Conservation (phyloP, 768 basidiomycete species). For the Tylopilus sp. region DNA sequence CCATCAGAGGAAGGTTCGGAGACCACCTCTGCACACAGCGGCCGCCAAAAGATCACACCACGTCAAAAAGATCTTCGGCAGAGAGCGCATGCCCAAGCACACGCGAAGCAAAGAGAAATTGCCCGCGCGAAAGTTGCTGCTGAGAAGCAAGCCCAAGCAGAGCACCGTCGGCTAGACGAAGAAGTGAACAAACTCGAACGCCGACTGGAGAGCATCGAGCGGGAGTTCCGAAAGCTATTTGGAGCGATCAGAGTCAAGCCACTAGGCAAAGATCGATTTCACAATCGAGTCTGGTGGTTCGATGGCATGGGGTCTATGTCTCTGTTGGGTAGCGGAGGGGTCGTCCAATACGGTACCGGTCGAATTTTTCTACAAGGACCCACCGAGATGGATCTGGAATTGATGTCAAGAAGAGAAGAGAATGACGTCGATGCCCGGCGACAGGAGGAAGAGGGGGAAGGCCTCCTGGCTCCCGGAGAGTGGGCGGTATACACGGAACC, state of each 20-base stretch:
- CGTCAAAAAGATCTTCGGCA: conserved; percentile 52
- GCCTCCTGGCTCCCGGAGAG: conserved; percentile 67
- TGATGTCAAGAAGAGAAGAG: conserved; percentile 58
- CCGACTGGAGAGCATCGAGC: conserved; percentile 81
- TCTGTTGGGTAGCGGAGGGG: conserved; percentile 73
- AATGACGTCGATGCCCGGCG: conserved; percentile 54
- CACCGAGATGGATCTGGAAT: conserved; percentile 72
- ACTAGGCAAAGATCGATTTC: conserved; percentile 88
- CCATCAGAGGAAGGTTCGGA: conserved; percentile 62
- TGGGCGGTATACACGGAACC: conserved; percentile 90
- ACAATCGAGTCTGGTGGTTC: conserved; percentile 98
- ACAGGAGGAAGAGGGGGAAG: conserved; percentile 78
- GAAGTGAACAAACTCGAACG: conserved; percentile 82
- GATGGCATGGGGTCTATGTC: conserved; percentile 90
- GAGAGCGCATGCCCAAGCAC: conserved; percentile 51
- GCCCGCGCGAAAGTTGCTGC: conserved; percentile 76
- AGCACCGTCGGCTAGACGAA: conserved; percentile 81
- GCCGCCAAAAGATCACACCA: conserved; percentile 41
- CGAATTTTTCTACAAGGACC: conserved; percentile 92
- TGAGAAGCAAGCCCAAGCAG: conserved; percentile 76
- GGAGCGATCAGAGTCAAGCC: conserved; percentile 86
- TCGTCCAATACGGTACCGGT: conserved; percentile 83
- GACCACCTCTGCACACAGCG: conserved; percentile 43
- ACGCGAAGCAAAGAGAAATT: conserved; percentile 78
- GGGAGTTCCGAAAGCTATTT: conserved; percentile 88